phyloP scores from a whole-genome alignment of 2,329 filamentous ascomycete species.

The Fusarium longipes region DNA sequence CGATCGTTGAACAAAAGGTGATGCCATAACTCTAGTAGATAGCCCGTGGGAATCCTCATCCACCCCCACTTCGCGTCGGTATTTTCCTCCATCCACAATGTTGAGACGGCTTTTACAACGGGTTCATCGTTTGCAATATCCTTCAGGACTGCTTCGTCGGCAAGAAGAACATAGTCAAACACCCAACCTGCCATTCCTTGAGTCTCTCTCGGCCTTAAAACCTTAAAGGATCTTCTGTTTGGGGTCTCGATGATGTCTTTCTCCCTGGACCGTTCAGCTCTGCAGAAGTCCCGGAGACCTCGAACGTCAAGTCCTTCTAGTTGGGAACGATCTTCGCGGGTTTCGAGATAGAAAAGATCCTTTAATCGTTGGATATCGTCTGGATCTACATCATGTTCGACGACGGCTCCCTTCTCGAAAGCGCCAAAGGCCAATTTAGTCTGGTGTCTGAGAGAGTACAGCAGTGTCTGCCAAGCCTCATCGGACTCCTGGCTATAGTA shows the following conservation, averaged over 20 bases:
- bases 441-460: neutral
- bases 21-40: slow-evolving; percentile 3
- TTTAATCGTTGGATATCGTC: neutral
- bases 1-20: neutral
- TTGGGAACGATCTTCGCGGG: neutral
- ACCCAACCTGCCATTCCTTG: neutral
- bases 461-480: neutral
- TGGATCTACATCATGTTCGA: neutral
- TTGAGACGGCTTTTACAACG: neutral
- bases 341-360: accelerated
- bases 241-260: too few species aligned
- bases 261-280: too few species aligned
- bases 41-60: slow-evolving; percentile 10
- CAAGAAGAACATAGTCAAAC: neutral
- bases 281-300: neutral
- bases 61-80: slow-evolving; percentile 2
- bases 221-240: too few species aligned
- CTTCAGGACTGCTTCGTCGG: neutral
- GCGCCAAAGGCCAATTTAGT: neutral
- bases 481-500: neutral
- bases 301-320: neutral
- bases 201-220: too few species aligned
- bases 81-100: neutral
- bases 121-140: neutral
- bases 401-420: neutral